Base-by-base conservation (phyloP, 306 rosid species). In the Cucurbita ficifolia region DNA sequence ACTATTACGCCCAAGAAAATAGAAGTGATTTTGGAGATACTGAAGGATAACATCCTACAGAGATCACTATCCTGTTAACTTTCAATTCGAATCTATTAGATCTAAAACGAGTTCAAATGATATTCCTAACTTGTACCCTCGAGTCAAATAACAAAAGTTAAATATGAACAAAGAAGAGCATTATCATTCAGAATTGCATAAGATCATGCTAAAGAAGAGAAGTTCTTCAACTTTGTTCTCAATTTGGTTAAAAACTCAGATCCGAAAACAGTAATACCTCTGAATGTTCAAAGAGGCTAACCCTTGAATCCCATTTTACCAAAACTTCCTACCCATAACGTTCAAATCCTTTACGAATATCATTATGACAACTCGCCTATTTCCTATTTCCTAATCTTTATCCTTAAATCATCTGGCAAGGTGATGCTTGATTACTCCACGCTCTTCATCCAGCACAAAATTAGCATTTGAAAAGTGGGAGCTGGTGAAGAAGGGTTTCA, bases 401-500 rank as follows among this genome's bases (percentile, higher is more conserved):
- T 10, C 36, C 19, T 67, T 42, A 6, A 42, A 65, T 43, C 49
- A 65, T 43, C 54, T 67, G 54, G 72, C 82, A 63, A 90, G 89
- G 33, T 72, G 81, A 77, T 93, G 97, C 77, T 82, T 82, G 55
- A 90, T 90, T 19, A 94, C 76, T 81, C 85, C 90, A 24, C 64
- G 78, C 75, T 80, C 86, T 78, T 86, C 92, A 75, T 86, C 94
- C 85, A 90, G 71, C 21, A 68, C 81, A 82, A 87, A 94, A 63
- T 86, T 79, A 75, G 97, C 86, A 68, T 79, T 69, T 8, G 92
- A 75, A 77, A 94, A 90, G 43, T 80, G 85, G 56, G 81, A 70
- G 80, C 98, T 94, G 13, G 71, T 77, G 81, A 94, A 94, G 89
- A 94, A 94, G 59, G 95, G 96, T 42, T 72, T 85, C 57, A 94